Base-by-base conservation (phyloP, 2,329 filamentous ascomycete species). In the Chaetomiaceae sp. region DNA sequence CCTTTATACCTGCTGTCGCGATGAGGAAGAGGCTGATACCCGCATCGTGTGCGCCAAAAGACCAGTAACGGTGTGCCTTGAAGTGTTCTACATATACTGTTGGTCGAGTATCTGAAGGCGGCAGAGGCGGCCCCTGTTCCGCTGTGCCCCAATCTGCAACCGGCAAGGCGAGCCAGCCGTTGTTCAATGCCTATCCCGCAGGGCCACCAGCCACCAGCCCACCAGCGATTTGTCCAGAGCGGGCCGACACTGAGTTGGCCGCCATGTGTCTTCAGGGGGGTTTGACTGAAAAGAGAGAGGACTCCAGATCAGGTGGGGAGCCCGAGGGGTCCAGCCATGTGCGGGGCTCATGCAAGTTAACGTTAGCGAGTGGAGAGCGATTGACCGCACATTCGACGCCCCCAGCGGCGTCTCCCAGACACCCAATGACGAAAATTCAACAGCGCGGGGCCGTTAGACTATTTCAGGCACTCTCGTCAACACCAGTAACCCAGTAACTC, bases 401-500 rank as follows among this genome's bases (percentile, higher is more conserved):
- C n/a, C 44, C 47, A n/a, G 41, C 29, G 46, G 33, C 50, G 49
- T 50, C 33, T 20, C 56, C 33, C 36, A 32, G 49, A 18, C 42
- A 46, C 52, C 51, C 54, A 57, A 57, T 53, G 54, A 51, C 54
- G 50, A 59, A 57, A 55, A 59, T 52, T 57, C 52, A 52, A 51
- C 49, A 48, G 44, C 41, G 48, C 50, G 43, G 50, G 46, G 30
- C 25, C 44, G 47, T 49, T 42, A 38, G 37, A 49, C 34, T 48
- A 53, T 57, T 57, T 54, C 52, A 59, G 57, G 49, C 50, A 52
- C 42, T 46, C 29, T 43, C 34, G n/a, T 48, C 41, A 51, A 48
- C 43, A 37, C 41, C 27, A 25, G 27, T 27, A 16, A 41, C 25
- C 25, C 32, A 18, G 16, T 36, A 13, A 33, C 8, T 36, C 21